Base-by-base conservation (phyloP, 495 filamentous ascomycete genomes). In the Penicillium nucicola region DNA sequence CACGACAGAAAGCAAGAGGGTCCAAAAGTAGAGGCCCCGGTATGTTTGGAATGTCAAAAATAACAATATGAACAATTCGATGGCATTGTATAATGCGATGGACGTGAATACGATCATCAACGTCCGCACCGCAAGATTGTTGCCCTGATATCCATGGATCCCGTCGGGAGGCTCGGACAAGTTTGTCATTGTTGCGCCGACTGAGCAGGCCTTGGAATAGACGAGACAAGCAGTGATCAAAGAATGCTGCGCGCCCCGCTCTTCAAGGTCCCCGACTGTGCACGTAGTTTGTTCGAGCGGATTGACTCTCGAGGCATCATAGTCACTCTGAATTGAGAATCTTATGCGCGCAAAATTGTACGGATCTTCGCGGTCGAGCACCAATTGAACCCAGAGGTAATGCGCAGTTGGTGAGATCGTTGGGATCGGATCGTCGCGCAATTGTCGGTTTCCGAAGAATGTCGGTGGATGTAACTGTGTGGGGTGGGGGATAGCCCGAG, bases 11-110 rank as follows among this genome's bases (percentile, higher is more conserved):
- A 77, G 58, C 3, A 77, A 56, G 20, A 76, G 63, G 4, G 74
- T 65, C 75, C 77, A 80, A 53, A 80, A 81, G 50, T 80, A 79
- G 1, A 78, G 57, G 4, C 77, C 77, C 10, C 53, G 62, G 37
- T 76, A 75, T 39, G 67, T 66, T 18, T 67, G 61, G 52, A 79
- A 78, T n/a, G 73, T 75, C 55, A 75, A 65, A 46, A 79, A 76
- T 22, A 77, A 60, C 15, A 74, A 55, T 37, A 70, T 67, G 32
- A 78, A 67, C 4, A 81, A 62, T 55, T 81, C 77, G 23, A 77
- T 53, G 22, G 74, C 69, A 50, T 81, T 81, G 57, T 81, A 81
- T 44, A 77, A 60, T 10, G 76, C 74, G 36, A 80, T 68, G 3
- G 74, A 65, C 10, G 68, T 72, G 55, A 79, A 77, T 12, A 75